These are phyloP conservation scores for Maudiozyma humilis DNA, from an alignment of 1,139 yeast species.

Conservation along the genomic window DNA sequence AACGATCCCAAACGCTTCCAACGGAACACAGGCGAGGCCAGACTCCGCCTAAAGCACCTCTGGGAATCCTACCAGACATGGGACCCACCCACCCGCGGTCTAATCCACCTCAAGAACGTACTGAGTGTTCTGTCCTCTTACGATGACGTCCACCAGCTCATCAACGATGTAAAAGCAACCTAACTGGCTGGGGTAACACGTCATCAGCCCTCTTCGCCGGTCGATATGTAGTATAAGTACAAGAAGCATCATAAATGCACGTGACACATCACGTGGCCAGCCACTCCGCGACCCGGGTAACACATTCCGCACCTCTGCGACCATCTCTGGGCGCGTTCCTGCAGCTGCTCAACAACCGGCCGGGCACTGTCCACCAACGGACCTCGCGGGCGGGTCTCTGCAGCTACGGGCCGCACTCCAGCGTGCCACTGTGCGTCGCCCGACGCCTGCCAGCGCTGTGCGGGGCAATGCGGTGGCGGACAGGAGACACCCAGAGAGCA, in stretches of 20 bases:
- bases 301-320: too few relatives aligned
- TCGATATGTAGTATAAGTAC: too few relatives aligned
- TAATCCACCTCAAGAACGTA: conserved; percentile 24
- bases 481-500: too few relatives aligned
- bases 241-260: background rate
- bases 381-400: too few relatives aligned
- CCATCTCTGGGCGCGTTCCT: background rate
- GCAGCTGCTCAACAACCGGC: background rate
- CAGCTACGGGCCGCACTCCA: too few relatives aligned
- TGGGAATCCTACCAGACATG: conserved; percentile 28
- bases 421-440: background rate
- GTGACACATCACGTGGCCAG: too few relatives aligned
- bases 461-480: too few relatives aligned
- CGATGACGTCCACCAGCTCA: conserved; percentile 17
- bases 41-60: conserved; percentile 17
- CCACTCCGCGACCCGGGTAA: too few relatives aligned
- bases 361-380: too few relatives aligned
- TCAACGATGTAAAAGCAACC: conserved; percentile 18
- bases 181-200: background rate
- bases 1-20: conserved; percentile 15
- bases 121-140: conserved; percentile 28
- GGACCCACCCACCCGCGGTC: conserved; percentile 31
- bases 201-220: background rate
- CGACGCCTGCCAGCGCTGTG: too few relatives aligned
- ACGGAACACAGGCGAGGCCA: conserved; percentile 20